Conservation (phyloP, 805 yeast species). For the Maudiozyma pseudohumilis region DNA sequence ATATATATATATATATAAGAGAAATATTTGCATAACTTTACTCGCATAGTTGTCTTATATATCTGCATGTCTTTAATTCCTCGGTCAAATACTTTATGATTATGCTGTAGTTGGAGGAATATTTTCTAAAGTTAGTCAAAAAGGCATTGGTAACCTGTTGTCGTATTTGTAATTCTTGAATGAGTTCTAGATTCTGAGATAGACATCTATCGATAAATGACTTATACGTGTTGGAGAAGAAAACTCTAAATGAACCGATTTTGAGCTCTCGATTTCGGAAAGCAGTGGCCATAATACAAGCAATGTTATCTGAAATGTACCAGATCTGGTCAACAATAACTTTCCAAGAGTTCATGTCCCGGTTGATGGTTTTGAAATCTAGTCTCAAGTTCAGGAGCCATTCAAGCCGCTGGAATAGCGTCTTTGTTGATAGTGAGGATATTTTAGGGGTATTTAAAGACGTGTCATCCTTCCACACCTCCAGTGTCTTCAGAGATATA, state of each 20-base stretch:
- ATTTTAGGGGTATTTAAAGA: constrained; percentile 11
- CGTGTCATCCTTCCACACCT: constrained; percentile 29
- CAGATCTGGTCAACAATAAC: constrained; percentile 6
- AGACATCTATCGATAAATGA: neutral
- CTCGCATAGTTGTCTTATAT: neutral
- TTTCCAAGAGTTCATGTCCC: constrained; percentile 11
- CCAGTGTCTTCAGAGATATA: constrained; percentile 28
- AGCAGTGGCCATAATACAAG: constrained; percentile 2
- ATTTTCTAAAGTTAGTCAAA: neutral
- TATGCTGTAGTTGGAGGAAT: neutral
- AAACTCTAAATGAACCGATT: neutral
- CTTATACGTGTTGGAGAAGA: neutral
- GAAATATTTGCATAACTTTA: neutral
- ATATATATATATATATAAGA: no score
- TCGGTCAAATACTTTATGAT: neutral
- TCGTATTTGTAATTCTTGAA: neutral
- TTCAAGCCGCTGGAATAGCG: constrained; percentile 19
- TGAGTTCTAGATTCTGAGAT: no score
- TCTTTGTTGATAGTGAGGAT: constrained; percentile 8
- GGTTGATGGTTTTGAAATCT: constrained; percentile 23
- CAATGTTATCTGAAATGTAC: constrained; percentile 4
- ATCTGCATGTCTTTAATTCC: neutral
- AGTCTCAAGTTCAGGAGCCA: constrained; percentile 28
- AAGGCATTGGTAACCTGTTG: neutral
- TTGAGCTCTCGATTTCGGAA: constrained; percentile 1